Evolutionary conservation across 2,329 filamentous ascomycete species (phyloP).

Genomic region (Zymoseptoria crescenta): DNA sequence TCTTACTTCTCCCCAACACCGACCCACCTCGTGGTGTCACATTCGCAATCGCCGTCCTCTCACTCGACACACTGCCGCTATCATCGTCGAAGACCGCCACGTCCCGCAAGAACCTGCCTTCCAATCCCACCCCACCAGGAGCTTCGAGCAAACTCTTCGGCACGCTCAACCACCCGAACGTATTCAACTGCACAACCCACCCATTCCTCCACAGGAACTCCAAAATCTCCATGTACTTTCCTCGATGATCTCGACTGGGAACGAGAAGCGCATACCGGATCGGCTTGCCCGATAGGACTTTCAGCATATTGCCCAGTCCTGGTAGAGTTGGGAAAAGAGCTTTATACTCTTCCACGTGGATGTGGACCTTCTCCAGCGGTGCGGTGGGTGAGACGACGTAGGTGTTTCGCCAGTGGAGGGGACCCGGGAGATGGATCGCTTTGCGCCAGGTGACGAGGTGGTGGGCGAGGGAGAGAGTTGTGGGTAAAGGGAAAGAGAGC

Average conservation of each 20-base stretch:
- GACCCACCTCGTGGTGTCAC: neutral
- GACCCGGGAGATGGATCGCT: slow-evolving; percentile 59
- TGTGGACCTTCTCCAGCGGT: slow-evolving; percentile 62
- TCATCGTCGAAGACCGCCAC: slow-evolving; percentile 20
- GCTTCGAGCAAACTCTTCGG: slow-evolving; percentile 56
- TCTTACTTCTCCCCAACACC: neutral
- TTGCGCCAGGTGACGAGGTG: slow-evolving; percentile 96
- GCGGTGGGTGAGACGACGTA: slow-evolving; percentile 91
- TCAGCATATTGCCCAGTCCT: slow-evolving; percentile 77
- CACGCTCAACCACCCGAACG: slow-evolving; percentile 68
- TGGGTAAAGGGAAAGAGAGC: slow-evolving; percentile 64
- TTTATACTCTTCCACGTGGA: slow-evolving; percentile 65
- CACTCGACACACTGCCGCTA: slow-evolving; percentile 19
- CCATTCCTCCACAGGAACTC: slow-evolving; percentile 88
- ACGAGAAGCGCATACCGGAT: slow-evolving; percentile 76
- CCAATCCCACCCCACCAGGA: neutral
- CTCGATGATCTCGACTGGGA: slow-evolving; percentile 78
- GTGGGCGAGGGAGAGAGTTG: slow-evolving; percentile 79
- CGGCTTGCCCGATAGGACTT: slow-evolving; percentile 69
- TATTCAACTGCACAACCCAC: slow-evolving; percentile 89
- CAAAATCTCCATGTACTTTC: slow-evolving; percentile 80
- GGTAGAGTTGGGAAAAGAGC: slow-evolving; percentile 75
- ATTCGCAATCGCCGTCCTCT: slow-evolving; percentile 18
- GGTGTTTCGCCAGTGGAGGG: slow-evolving; percentile 78
- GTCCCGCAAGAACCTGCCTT: neutral